Base-by-base conservation (phyloP, 352 stramenopile species). In the Lagenidium sp. region DNA sequence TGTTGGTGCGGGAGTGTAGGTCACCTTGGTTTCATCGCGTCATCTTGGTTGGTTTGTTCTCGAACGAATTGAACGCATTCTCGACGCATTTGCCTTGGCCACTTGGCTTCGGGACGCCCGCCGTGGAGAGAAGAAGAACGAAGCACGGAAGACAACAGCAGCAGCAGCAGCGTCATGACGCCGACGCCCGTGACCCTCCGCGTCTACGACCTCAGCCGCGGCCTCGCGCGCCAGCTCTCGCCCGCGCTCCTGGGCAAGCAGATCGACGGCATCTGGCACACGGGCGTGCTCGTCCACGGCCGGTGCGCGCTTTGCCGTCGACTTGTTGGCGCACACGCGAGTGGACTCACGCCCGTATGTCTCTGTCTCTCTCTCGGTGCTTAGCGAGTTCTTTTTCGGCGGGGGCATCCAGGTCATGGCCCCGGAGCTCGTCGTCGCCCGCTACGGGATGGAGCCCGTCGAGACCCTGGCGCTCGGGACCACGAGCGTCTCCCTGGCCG, bases 171-270 rank as follows among this genome's bases (percentile, higher is more conserved):
- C 28, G 41, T 4, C 4, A 41, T 16, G 7, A 47, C 19, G 41
- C 29, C 15, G n/a, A 24, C 18, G 1, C 12, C 26, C 2, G 79
- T 91, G 53, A 93, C 94, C 29, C 73, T 97, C 38, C 73, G 96
- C 44, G 85, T 98, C 32, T 98, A 99, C 60, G 95, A 99, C 68
- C 64, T 99, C 20, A 97, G 85, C 47, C 66, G 82, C 36, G 94
- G 94, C 38, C 90, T 98, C 81, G 94, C 93, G 20, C 61, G 65
- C 23, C 73, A 82, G 38, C 60, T 97, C 29, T 96, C 81, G 26
- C 63, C 82, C 12, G 70, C 88, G 49, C 68, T 98, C 20, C 63
- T 98, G 29, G 92, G 92, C 36, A 93, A 92, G 46, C 66, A 88
- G 34, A 94, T 98, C 41, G 93, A 97, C 42, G 91, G 91, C n/a